These are phyloP conservation scores for Primulina eburnea DNA, from an alignment of 257 asterid species.

Conservation along the genomic window DNA sequence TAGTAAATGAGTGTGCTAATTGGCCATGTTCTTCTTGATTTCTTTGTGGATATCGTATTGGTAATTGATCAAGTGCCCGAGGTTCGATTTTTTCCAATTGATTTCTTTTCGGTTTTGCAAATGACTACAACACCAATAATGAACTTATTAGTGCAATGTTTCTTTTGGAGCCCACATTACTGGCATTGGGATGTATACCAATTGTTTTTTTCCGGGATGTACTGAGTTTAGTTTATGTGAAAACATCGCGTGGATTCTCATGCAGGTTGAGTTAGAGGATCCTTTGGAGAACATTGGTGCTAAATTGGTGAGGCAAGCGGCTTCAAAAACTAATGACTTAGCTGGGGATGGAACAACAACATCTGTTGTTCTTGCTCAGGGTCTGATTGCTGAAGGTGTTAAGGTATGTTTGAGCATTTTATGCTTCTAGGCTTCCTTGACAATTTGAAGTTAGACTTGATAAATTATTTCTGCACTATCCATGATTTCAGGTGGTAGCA, in stretches of 20 bases:
- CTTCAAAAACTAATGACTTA: constrained; percentile 94
- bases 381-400: constrained; percentile 95
- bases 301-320: constrained; percentile 94
- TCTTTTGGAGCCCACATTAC: too few relatives aligned
- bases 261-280: constrained; percentile 91
- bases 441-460: neutral
- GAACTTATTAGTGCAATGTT: too few relatives aligned
- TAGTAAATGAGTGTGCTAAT: neutral
- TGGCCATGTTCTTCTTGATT: neutral
- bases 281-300: constrained; percentile 98
- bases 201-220: too few relatives aligned
- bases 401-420: constrained; percentile 45
- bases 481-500: constrained; percentile 47
- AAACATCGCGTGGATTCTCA: constrained; percentile 6
- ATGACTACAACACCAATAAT: too few relatives aligned
- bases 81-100: too few relatives aligned
- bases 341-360: constrained; percentile 99
- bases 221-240: too few relatives aligned
- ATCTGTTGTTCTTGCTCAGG: constrained; percentile 97
- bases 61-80: neutral
- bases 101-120: too few relatives aligned
- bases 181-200: too few relatives aligned
- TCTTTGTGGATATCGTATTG: too few relatives aligned
- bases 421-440: constrained; percentile 2
- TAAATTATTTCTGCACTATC: constrained; percentile 1